Evolutionary conservation across 202 grass and related monocot species (phyloP).

Genomic region (Schoenoplectus triqueter): DNA sequence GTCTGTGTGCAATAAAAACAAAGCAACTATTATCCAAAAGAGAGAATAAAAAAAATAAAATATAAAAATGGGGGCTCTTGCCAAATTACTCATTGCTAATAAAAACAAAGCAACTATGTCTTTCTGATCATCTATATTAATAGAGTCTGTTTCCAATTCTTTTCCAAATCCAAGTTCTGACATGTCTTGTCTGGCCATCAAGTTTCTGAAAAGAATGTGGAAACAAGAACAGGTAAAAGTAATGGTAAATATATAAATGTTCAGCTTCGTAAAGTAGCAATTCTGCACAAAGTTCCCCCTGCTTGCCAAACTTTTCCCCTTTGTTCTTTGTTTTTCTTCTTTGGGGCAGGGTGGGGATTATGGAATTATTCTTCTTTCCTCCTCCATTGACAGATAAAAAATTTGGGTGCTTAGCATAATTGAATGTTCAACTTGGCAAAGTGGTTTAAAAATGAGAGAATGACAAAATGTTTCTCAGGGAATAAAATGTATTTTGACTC

Average conservation of each 20-base stretch:
- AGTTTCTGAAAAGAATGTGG: conserved; percentile 55
- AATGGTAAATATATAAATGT: neutral
- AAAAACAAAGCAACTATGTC: too few species aligned
- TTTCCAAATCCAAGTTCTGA: conserved; percentile 83
- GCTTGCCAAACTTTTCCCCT: neutral
- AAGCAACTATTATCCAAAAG: conserved; percentile 5
- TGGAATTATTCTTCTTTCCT: neutral
- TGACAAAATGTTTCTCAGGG: neutral
- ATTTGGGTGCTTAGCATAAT: neutral
- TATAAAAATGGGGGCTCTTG: neutral
- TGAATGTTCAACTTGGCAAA: neutral
- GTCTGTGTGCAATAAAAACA: neutral
- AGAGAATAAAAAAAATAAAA: neutral
- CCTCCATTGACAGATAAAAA: neutral
- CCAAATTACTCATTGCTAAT: neutral
- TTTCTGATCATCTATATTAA: conserved; percentile 23
- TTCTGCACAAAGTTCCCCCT: neutral
- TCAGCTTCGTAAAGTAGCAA: neutral
- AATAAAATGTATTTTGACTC: neutral
- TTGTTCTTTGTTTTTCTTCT: neutral
- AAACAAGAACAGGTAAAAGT: neutral
- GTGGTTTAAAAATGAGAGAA: neutral
- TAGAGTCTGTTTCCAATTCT: conserved; percentile 27
- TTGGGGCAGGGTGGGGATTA: neutral
- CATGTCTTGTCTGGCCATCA: conserved; percentile 93